Conservation (phyloP, 179 eudicot species). For the Beta corolliflora region DNA sequence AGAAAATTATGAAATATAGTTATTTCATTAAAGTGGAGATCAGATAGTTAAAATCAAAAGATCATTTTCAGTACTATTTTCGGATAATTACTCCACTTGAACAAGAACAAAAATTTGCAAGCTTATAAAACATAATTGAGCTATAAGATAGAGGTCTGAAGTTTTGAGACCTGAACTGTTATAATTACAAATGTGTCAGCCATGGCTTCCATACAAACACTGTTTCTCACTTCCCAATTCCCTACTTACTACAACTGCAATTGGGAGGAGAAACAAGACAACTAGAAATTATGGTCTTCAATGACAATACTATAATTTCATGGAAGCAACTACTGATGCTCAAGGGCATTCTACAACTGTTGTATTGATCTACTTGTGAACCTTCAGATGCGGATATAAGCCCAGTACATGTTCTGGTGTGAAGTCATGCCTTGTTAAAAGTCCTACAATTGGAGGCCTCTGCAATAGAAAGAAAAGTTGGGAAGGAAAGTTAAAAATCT, state of each 20-base stretch:
- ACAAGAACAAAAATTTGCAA: no score
- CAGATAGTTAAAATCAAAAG: no score
- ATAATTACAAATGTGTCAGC: no score
- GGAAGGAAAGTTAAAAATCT: no score
- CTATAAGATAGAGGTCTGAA: no score
- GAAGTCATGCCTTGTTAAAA: constrained; percentile 66
- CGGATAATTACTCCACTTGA: no score
- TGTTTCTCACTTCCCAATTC: background rate
- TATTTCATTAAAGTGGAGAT: no score
- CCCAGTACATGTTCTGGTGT: constrained; percentile 60
- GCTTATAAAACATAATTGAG: no score
- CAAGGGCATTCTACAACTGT: background rate
- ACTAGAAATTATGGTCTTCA: background rate
- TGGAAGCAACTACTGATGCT: background rate
- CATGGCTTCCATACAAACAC: background rate
- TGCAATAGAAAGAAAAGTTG: constrained; percentile 23
- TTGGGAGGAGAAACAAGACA: background rate
- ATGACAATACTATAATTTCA: background rate
- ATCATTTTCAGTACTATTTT: no score
- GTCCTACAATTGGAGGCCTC: constrained; percentile 57
- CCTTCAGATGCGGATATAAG: constrained; percentile 46
- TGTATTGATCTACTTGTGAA: background rate
- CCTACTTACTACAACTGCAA: background rate
- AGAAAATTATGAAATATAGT: no score
- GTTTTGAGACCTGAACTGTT: no score